phyloP scores from a whole-genome alignment of 2,329 filamentous ascomycete genomes.

The Neonectria sp. region DNA sequence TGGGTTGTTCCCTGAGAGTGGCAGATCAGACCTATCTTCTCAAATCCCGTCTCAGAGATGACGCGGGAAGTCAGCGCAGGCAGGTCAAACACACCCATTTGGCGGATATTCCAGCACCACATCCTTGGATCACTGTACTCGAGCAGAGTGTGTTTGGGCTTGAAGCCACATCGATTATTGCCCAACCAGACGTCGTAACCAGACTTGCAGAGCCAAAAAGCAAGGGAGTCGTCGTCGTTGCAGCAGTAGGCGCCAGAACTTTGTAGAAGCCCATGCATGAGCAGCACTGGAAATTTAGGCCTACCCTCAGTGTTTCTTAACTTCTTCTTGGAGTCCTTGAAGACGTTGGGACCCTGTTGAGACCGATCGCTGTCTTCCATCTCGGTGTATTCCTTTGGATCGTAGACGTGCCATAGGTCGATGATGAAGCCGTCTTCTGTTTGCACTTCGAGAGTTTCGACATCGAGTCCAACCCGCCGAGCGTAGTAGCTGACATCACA shows the following conservation, averaged over 20 bases:
- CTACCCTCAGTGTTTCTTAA: constrained; percentile 57
- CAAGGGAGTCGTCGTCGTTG: constrained; percentile 90
- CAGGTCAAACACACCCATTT: constrained; percentile 93
- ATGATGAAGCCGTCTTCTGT: constrained; percentile 96
- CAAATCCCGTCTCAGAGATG: constrained; percentile 84
- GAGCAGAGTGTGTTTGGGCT: constrained; percentile 81
- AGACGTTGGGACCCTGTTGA: constrained; percentile 72
- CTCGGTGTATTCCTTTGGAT: constrained; percentile 80
- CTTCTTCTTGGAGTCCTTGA: constrained; percentile 60
- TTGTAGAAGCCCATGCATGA: constrained; percentile 92
- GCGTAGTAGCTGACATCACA: constrained; percentile 91
- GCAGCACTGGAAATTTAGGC: constrained; percentile 82
- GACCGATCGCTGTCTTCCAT: constrained; percentile 65
- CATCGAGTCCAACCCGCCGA: constrained; percentile 86
- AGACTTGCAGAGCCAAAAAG: constrained; percentile 92
- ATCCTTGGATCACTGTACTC: constrained; percentile 85
- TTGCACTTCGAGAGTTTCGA: constrained; percentile 86
- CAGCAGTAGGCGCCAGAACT: constrained; percentile 90
- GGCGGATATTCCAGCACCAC: constrained; percentile 97
- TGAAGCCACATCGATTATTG: constrained; percentile 91
- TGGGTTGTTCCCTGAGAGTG: constrained; percentile 95
- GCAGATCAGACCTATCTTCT: constrained; percentile 85
- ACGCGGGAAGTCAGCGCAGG: constrained; percentile 86
- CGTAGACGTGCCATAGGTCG: constrained; percentile 89
- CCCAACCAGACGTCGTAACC: constrained; percentile 97